A percentile compares a stretch with the other conserved stretches of the same genome.
These are phyloP conservation scores for Chenopodium album DNA, from an alignment of 148 eudicot species.

Conservation along the genomic window DNA sequence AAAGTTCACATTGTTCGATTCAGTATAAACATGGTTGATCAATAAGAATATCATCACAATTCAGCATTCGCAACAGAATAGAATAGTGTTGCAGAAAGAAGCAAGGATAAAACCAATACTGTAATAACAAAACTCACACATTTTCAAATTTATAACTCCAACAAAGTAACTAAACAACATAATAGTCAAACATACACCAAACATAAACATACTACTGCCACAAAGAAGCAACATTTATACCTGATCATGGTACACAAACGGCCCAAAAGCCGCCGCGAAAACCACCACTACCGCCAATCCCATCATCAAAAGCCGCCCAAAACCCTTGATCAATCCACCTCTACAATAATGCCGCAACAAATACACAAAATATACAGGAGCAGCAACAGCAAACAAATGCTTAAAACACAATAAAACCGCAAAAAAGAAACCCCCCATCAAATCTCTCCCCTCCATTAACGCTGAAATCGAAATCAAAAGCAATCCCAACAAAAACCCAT, in stretches of 20 bases:
- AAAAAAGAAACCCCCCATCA: conserved; percentile 81
- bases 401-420: conserved; percentile 82
- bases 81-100: neutral
- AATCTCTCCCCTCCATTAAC: conserved; percentile 70
- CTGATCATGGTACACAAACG: conserved; percentile 80
- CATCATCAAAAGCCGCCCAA: conserved; percentile 58
- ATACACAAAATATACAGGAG: conserved; percentile 93
- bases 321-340: conserved; percentile 71
- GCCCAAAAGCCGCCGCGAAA: conserved; percentile 84
- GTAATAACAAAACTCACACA: conserved; percentile 1
- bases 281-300: conserved; percentile 60
- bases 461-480: conserved; percentile 63
- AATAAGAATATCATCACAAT: neutral
- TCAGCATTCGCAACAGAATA: neutral
- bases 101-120: neutral
- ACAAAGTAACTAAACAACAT: conserved; percentile 13
- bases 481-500: conserved; percentile 81
- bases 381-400: conserved; percentile 95
- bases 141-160: conserved; percentile 6
- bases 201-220: neutral
- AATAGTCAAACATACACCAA: neutral
- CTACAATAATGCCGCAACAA: conserved; percentile 80
- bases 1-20: neutral
- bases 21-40: neutral
- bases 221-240: conserved; percentile 32